Evolutionary conservation across 2,329 filamentous ascomycete species (phyloP).

Genomic region (Colletotrichum musicola): DNA sequence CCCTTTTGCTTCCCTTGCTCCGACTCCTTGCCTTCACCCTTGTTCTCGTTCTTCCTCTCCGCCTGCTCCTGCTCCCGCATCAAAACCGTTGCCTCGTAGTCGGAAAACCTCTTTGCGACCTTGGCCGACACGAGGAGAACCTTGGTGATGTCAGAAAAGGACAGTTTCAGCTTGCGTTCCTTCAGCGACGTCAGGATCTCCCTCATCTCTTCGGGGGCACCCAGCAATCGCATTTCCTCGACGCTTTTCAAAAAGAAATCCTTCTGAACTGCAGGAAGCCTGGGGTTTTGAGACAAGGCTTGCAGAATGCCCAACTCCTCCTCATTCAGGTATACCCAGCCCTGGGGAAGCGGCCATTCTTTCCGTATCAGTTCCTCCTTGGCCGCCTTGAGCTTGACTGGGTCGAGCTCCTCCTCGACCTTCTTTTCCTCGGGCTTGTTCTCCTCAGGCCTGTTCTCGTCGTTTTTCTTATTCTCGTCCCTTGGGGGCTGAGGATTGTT

Average conservation of each 20-base stretch:
- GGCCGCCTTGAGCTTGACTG: conserved; percentile 38
- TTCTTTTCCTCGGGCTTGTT: conserved; percentile 38
- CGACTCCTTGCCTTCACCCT: conserved; percentile 35
- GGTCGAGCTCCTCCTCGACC: conserved; percentile 40
- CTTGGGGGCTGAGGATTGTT: conserved; percentile 54
- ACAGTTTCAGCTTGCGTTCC: conserved; percentile 57
- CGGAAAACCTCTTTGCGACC: conserved; percentile 60
- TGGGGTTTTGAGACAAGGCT: conserved; percentile 67
- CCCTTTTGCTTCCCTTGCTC: conserved; percentile 36
- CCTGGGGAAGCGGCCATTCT: conserved; percentile 54
- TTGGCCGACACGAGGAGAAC: conserved; percentile 68
- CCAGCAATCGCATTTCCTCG: conserved; percentile 73
- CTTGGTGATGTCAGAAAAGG: conserved; percentile 66
- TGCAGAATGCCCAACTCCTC: conserved; percentile 67
- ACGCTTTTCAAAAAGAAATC: conserved; percentile 70
- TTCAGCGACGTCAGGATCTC: conserved; percentile 70
- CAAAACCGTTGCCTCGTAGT: conserved; percentile 38
- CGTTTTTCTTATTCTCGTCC: conserved; percentile 46
- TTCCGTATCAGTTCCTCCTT: conserved; percentile 43
- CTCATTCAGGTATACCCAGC: conserved; percentile 61
- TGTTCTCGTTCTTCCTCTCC: conserved; percentile 30
- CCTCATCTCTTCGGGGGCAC: conserved; percentile 77
- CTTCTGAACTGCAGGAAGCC: conserved; percentile 73
- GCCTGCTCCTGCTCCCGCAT: conserved; percentile 37
- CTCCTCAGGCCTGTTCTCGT: conserved; percentile 34